Conservation (phyloP, 140 eudicot genomes). For the Anethum foeniculum region DNA sequence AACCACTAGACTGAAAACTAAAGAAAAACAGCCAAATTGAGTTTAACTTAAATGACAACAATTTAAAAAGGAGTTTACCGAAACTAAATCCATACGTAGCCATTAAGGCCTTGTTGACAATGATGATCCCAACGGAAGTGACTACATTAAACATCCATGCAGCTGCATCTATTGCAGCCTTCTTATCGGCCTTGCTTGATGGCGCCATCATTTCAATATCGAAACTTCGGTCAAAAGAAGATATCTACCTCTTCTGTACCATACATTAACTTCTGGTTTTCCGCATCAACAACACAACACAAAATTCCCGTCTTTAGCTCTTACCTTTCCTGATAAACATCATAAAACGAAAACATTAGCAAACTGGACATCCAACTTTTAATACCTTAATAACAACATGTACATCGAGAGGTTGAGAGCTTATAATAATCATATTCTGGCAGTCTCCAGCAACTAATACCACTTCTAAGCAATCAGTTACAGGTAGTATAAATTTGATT, state of each 20-base stretch:
- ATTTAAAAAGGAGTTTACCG: constrained; percentile 30
- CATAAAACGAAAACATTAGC: constrained; percentile 6
- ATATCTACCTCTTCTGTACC: constrained; percentile 31
- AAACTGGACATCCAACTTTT: constrained; percentile 13
- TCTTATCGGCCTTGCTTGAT: constrained; percentile 56
- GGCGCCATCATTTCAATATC: constrained; percentile 36
- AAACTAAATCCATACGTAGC: constrained; percentile 68
- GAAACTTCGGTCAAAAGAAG: constrained; percentile 16
- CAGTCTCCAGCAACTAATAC: not conserved
- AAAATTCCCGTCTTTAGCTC: constrained; percentile 23
- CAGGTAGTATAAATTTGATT: not conserved
- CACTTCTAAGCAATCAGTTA: not conserved
- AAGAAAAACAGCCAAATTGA: not conserved
- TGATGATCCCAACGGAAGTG: constrained; percentile 79
- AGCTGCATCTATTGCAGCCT: constrained; percentile 55
- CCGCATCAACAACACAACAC: constrained; percentile 31
- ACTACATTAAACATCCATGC: constrained; percentile 78
- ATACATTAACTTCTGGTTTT: constrained; percentile 20
- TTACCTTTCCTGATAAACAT: constrained; percentile 17
- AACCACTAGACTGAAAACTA: not conserved
- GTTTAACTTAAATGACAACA: not conserved
- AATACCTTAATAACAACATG: not conserved
- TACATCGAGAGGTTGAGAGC: not conserved
- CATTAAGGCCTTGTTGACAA: constrained; percentile 76
- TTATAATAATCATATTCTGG: not conserved